Conservation (phyloP, 768 basidiomycete genomes). For the Leccinum subtestaceum region DNA sequence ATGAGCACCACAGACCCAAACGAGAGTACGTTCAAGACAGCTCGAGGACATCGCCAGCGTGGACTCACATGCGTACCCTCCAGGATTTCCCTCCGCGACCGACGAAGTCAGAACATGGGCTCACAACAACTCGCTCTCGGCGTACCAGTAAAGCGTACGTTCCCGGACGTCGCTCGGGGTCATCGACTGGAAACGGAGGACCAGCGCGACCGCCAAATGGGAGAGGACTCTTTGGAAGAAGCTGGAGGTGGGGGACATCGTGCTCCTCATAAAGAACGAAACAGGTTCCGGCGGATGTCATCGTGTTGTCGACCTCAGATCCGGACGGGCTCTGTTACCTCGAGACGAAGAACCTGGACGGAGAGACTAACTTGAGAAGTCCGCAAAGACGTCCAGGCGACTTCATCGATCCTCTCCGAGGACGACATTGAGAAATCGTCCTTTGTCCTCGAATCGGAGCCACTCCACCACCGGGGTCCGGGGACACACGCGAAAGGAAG, state of each 20-base stretch:
- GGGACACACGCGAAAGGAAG: conserved; percentile 51
- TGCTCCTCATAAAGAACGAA: conserved; percentile 91
- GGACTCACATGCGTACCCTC: conserved; percentile 61
- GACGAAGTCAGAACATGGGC: conserved; percentile 30
- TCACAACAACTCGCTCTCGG: conserved; percentile 39
- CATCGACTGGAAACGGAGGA: conserved; percentile 72
- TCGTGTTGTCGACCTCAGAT: conserved; percentile 90
- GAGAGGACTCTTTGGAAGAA: conserved; percentile 98
- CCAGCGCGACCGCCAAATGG: conserved; percentile 77
- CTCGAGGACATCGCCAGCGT: conserved; percentile 63
- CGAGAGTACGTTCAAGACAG: conserved; percentile 48
- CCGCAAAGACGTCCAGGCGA: conserved; percentile 72
- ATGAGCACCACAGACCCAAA: conserved; percentile 44
- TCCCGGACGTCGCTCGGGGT: conserved; percentile 65
- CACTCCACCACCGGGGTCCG: conserved; percentile 60
- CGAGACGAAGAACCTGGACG: conserved; percentile 97
- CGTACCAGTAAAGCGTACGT: conserved; percentile 50
- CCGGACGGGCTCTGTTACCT: conserved; percentile 90
- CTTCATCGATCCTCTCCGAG: conserved; percentile 72
- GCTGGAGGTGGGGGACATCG: conserved; percentile 92
- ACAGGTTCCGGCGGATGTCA: conserved; percentile 93
- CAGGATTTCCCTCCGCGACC: conserved; percentile 31
- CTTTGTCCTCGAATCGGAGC: conserved; percentile 90
- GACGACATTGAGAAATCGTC: conserved; percentile 86
- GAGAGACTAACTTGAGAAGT: conserved; percentile 95